A percentile compares a stretch with the other conserved stretches of the same genome.
These are phyloP conservation scores for Allomyces javanicus DNA, from an alignment of 192 early-diverging fungal species.

Conservation along the genomic window DNA sequence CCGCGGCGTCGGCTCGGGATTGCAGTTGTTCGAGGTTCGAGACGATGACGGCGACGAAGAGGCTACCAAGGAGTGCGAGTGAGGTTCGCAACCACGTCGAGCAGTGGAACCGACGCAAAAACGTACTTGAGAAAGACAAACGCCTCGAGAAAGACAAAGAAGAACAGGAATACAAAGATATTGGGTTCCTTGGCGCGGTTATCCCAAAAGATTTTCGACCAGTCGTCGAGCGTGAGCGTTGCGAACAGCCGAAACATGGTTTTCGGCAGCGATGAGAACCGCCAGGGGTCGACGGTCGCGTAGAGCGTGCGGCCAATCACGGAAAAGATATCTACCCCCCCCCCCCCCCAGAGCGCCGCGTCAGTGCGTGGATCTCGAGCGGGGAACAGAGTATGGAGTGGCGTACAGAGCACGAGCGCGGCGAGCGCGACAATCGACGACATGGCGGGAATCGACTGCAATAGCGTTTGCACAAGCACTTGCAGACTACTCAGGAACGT, in stretches of 20 bases:
- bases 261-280: slow-evolving; percentile 10
- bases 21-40: slow-evolving; percentile 13
- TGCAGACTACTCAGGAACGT: slow-evolving; percentile 12
- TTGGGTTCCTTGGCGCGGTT: slow-evolving; percentile 8
- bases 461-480: slow-evolving; percentile 15
- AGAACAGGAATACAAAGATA: slow-evolving; percentile 12
- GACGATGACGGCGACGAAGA: slow-evolving; percentile 24
- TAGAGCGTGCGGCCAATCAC: slow-evolving; percentile 12
- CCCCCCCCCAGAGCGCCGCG: too few relatives aligned
- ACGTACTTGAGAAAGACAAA: slow-evolving; percentile 22
- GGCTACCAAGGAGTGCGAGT: too few relatives aligned
- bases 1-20: not conserved
- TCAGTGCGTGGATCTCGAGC: not conserved
- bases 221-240: slow-evolving; percentile 16
- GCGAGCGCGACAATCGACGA: slow-evolving; percentile 14
- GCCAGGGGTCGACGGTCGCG: slow-evolving; percentile 12
- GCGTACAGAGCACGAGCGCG: slow-evolving; percentile 13
- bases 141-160: slow-evolving; percentile 14
- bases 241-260: slow-evolving; percentile 13
- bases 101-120: too few relatives aligned
- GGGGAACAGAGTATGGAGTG: too few relatives aligned
- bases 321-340: slow-evolving; percentile 18
- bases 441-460: slow-evolving; percentile 22
- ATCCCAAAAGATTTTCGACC: slow-evolving; percentile 15
- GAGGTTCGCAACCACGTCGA: not conserved